Base-by-base conservation (phyloP, 345 rosid genomes). In the Cardamine resedifolia region DNA sequence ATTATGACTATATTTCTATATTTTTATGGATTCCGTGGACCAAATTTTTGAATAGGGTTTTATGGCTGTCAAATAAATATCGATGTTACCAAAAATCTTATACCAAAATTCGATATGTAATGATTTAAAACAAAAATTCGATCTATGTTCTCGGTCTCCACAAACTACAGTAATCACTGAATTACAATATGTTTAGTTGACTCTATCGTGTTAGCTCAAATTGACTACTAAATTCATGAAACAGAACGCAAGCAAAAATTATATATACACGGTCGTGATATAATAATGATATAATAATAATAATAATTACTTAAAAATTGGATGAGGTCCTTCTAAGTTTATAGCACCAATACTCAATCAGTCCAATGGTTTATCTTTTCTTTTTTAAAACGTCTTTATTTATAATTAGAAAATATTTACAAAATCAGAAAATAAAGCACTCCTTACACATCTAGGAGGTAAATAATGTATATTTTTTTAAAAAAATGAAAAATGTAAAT, bases 11-110 rank as follows among this genome's bases (percentile, higher is more conserved):
- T 41, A 5, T 26, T 26, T 26, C 15, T 12, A 12, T 8, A 16
- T 15, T 49, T 14, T 9, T 38, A 28, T 58, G 64, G 58, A 49
- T 34, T 66, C 30, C 49, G 39, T 70, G 74, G 67, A 23, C 58
- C 66, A 58, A 30, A 21, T 15, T 57, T 44, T 21, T 4, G 15
- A 21, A 15, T 31, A 21, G 9, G 21, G 8, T 58, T 58, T 14
- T 70, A 16, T 36, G 6, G 27, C 33, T 71, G 53, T 55, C 51
- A 50, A 61, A 61, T 61, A 61, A 18, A 14, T 19, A 61, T 61
- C 31, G 43, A 50, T 61, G 3, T n/a, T 27, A 50, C 18, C 51
- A 60, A 60, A 60, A 71, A 68, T 58, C 28, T 33, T 58, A 33
- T 1, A 58, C 63, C 63, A 36, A 21, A 58, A 59, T 14, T 38